Evolutionary conservation across 208 protist species (phyloP).

Genomic region (Leishmania lainsoni): DNA sequence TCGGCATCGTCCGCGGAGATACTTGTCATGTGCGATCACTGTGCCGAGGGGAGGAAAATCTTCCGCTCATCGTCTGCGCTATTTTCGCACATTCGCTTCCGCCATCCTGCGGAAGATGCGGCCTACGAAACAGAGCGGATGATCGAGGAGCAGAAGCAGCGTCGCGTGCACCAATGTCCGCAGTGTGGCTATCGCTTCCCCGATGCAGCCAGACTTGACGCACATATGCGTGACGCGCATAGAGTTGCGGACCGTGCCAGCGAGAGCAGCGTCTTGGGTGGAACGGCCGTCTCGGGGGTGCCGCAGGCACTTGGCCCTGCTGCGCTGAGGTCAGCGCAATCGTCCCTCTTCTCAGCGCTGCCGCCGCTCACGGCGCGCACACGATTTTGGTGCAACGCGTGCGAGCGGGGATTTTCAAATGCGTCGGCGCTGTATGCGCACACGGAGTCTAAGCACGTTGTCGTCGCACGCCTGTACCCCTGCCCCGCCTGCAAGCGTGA

Average conservation of each 20-base stretch:
- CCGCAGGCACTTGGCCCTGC: background rate
- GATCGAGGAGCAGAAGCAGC: constrained; percentile 40
- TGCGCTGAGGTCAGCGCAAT: background rate
- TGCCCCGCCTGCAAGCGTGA: constrained; percentile 87
- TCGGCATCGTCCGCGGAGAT: background rate
- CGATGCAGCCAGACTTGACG: constrained; percentile 30
- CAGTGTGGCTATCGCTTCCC: constrained; percentile 54
- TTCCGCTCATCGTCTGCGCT: constrained; percentile 81
- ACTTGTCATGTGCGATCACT: constrained; percentile 70
- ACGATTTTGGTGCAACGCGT: constrained; percentile 83
- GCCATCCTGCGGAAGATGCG: constrained; percentile 78
- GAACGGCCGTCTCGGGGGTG: background rate
- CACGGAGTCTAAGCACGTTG: constrained; percentile 61
- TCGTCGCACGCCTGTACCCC: constrained; percentile 44
- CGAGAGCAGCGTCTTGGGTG: background rate
- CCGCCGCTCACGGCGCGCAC: constrained; percentile 10
- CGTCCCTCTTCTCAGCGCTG: constrained; percentile 3
- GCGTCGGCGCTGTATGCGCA: constrained; percentile 60
- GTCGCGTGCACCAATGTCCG: constrained; percentile 39
- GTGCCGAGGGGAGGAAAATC: constrained; percentile 36
- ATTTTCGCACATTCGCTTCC: constrained; percentile 86
- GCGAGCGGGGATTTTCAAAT: constrained; percentile 74
- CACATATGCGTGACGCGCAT: constrained; percentile 61
- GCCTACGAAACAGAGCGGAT: constrained; percentile 77
- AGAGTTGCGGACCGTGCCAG: background rate